A percentile compares a stretch with the other conserved stretches of the same genome.
Evolutionary conservation across 805 yeast genomes (phyloP).

Genomic region (Yarrowia bubula): DNA sequence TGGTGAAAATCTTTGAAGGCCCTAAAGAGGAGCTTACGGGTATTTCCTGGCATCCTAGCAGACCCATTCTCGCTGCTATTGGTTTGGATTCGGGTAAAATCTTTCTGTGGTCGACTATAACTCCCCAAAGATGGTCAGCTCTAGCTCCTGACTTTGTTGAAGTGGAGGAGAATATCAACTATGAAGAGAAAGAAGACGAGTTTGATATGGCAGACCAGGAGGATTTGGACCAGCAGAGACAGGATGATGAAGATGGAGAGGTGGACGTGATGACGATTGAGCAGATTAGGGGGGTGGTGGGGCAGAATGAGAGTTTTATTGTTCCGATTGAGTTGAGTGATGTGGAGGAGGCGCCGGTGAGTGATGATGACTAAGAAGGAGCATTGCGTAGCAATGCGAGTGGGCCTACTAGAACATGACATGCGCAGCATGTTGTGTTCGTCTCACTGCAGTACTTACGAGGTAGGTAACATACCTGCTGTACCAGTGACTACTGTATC

Average conservation of each 20-base stretch:
- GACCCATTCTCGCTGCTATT: constrained; percentile 73
- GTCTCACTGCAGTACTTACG: too few species aligned
- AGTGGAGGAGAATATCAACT: constrained; percentile 85
- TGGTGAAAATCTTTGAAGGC: constrained; percentile 85
- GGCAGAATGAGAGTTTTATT: constrained; percentile 48
- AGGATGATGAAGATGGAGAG: constrained; percentile 57
- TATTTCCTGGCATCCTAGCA: constrained; percentile 79
- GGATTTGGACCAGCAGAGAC: constrained; percentile 56
- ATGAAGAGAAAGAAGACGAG: constrained; percentile 86
- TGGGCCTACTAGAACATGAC: too few species aligned
- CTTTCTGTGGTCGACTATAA: constrained; percentile 74
- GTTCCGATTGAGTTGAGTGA: constrained; percentile 51
- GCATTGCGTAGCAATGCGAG: background rate
- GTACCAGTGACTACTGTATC: too few species aligned
- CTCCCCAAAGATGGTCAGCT: constrained; percentile 95
- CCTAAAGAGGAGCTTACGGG: constrained; percentile 83
- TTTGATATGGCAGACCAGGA: constrained; percentile 75
- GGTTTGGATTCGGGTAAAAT: constrained; percentile 82
- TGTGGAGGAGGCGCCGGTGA: constrained; percentile 33
- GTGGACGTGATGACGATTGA: constrained; percentile 69
- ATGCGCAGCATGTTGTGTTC: too few species aligned
- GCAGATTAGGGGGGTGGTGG: constrained; percentile 54
- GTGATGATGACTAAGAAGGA: constrained; percentile 39
- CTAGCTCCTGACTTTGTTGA: constrained; percentile 95
- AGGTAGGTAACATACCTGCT: too few species aligned